Percentiles rank a stretch among this genome's conserved stretches.
phyloP scores from a whole-genome alignment of 306 rosid genomes.

The Vicia sativa region DNA sequence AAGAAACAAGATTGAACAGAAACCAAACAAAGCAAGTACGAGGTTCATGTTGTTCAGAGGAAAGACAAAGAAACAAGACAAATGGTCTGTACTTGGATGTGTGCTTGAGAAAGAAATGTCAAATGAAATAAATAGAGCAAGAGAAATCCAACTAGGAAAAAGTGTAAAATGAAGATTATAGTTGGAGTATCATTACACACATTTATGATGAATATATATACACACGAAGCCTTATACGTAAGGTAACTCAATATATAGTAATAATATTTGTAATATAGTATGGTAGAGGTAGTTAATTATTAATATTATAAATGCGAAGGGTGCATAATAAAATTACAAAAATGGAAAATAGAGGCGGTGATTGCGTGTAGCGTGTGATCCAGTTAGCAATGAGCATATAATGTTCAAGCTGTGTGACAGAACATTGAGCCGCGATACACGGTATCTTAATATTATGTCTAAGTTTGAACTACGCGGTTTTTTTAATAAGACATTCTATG shows the following conservation, averaged over 20 bases:
- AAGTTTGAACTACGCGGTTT: slow-evolving; percentile 46
- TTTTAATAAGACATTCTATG: slow-evolving; percentile 45
- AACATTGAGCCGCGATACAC: slow-evolving; percentile 61
- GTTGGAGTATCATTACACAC: slow-evolving; percentile 22
- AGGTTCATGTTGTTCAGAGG: slow-evolving; percentile 27
- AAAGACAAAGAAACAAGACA: not conserved
- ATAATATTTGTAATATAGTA: not conserved
- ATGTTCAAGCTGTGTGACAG: slow-evolving; percentile 37
- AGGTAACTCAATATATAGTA: not conserved
- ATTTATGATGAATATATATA: slow-evolving; percentile 17
- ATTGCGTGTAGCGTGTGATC: slow-evolving; percentile 36
- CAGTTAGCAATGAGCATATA: slow-evolving; percentile 12
- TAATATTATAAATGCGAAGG: not conserved
- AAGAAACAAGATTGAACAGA: slow-evolving; percentile 29
- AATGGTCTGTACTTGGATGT: not conserved
- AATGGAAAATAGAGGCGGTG: slow-evolving; percentile 32
- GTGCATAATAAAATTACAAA: not conserved
- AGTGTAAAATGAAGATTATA: not conserved
- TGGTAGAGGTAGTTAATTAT: slow-evolving; percentile 7
- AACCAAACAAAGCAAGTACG: slow-evolving; percentile 2
- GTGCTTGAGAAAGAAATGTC: slow-evolving; percentile 20
- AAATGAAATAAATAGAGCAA: slow-evolving; percentile 1
- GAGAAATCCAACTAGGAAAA: not conserved
- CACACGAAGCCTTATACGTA: not conserved
- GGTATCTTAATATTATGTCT: slow-evolving; percentile 48